Base-by-base conservation (phyloP, 768 basidiomycete genomes). In the Calvatia gigantea region DNA sequence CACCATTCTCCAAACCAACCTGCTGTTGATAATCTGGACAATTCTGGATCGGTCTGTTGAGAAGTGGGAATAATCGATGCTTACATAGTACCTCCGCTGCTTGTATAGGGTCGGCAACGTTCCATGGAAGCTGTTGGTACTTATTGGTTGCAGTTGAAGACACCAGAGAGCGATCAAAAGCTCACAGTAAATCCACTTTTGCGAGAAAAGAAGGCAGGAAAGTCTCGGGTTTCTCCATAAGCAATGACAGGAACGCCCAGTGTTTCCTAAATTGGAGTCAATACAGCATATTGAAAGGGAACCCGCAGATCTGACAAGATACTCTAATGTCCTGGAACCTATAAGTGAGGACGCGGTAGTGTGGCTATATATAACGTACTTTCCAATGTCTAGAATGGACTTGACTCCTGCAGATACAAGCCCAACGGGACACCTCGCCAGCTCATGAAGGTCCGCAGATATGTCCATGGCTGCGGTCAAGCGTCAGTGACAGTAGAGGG, bases 391-490 rank as follows among this genome's bases (percentile, higher is more conserved):
- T 39, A 99, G 70, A 58, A 99, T 98, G 0, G 90, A 92, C 68
- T 98, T 99, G 17, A 91, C 86, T 9, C 97, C 97, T 8, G 94
- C 89, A 15, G 95, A 96, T 8, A 98, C 85, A 32, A 99, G 79
- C 2, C 89, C 94, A 42, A 98, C 91, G 19, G 94, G 89, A 62
- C 92, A 96, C 17, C 91, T 80, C 19, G 89, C 78, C 31, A 99
- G 81, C 67, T 98, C 94, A 7, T 87, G 86, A 14, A 99, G 76
- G 67, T 99, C 96, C 14, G 96, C 94, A 14, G 96, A 98, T 27
- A 99, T 75, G 64, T 99, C 96, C 84, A 98, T 84, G 15, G 91
- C 93, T 97, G 27, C 33, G 46, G 12, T n/a, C 55, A 15, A n/a
- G 47, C 23, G 57, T 53, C n/a, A 47, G n/a, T 8, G 12, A 55